Evolutionary conservation across 441 rosid species (phyloP), one percentile per base, ranked within the genome.

Genomic region (Bruguiera hainesii): DNA sequence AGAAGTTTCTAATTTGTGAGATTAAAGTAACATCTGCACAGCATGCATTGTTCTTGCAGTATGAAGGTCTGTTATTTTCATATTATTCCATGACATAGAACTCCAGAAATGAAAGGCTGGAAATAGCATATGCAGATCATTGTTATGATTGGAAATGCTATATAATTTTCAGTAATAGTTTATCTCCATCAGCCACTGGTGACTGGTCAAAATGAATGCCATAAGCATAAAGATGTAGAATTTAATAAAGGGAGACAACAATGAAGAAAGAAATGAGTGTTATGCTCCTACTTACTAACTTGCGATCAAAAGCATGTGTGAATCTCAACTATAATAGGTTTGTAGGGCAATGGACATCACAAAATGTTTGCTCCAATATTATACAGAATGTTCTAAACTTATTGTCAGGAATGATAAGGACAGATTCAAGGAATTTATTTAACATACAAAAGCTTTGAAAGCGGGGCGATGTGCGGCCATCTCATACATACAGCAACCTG

Each of bases 381-480:
- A 21, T 2, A 53, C 57, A 20, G 23, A 25, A 53, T 20, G 6
- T 20, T 20, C 57, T 53, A 25, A 53, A 9, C 57, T 21, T 0
- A 20, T 9, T 53, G 6, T 53, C 11, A 20, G 29, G 48, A 13
- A 42, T 53, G 29, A 8, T 3, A 25, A 0, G 57, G 57, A 21
- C 26, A 53, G 57, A n/a, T 9, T 8, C 26, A 53, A 8, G 28
- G 21, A 21, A 53, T 9, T 23, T 56, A 68, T 66, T 71, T 60
- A 42, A 71, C 97, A 86, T 89, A 93, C 98, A 74, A 93, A 90
- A 75, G 98, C 98, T 85, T 90, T 93, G 74, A 93, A 93, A 71
- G 98, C 97, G 68, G 96, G 97, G 37, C 98, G 97, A 78, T 80
- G 82, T 59, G 98, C 98, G 78, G 98, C 96, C 96, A 93, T 90